Conservation (phyloP, 1,284 basidiomycete species). For the Fomitopsis palustris region DNA sequence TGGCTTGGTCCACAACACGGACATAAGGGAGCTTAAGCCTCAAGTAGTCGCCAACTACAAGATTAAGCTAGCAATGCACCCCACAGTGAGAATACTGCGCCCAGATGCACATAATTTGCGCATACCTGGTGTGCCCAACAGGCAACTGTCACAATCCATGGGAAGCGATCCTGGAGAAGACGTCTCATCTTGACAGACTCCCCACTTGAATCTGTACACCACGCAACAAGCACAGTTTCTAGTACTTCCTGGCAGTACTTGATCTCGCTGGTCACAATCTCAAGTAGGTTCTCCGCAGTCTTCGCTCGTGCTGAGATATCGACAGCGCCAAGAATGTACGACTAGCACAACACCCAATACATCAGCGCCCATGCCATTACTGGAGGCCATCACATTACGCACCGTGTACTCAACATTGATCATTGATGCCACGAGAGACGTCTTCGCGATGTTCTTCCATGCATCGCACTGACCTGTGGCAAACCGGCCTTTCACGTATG, state of each 20-base stretch:
- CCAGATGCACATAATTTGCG: no score
- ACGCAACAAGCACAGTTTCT: conserved; percentile 21
- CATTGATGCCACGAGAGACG: conserved; percentile 9
- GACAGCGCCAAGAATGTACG: conserved; percentile 1
- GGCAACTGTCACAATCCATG: conserved; percentile 23
- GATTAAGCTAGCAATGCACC: no score
- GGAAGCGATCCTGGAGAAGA: conserved; percentile 15
- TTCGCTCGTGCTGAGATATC: conserved; percentile 28
- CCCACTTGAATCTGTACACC: conserved; percentile 28
- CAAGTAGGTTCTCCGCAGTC: conserved; percentile 28
- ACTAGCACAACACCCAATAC: no score
- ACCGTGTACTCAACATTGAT: neutral
- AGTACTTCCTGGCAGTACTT: conserved; percentile 15
- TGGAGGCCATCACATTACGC: neutral
- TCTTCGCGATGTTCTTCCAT: conserved; percentile 31
- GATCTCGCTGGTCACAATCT: conserved; percentile 25
- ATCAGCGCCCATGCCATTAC: neutral
- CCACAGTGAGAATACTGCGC: no score
- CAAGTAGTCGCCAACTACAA: no score
- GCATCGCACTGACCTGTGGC: conserved; percentile 29
- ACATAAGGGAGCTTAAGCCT: no score
- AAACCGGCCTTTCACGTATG: neutral
- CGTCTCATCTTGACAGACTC: conserved; percentile 30
- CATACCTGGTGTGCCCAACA: conserved; percentile 25
- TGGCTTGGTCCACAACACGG: no score